Percentiles rank a stretch among this genome's conserved stretches.
These are phyloP conservation scores for Flaveria sonorensis DNA, from an alignment of 129 eudicot genomes.

Conservation along the genomic window DNA sequence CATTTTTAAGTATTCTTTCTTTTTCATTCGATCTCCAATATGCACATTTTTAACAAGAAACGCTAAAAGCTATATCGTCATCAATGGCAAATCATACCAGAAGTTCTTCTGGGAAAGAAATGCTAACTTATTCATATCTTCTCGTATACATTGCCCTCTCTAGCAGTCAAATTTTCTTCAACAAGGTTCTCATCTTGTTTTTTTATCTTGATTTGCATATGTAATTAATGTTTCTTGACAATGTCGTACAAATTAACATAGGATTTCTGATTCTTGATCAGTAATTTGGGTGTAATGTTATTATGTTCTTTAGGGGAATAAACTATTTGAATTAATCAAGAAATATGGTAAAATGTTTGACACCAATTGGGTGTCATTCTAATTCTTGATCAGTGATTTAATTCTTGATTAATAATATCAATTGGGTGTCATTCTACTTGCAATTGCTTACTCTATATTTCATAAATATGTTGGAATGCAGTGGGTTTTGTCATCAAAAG, in stretches of 20 bases:
- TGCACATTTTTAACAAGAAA: not conserved
- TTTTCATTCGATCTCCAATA: not conserved
- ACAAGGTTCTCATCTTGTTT: slow-evolving; percentile 51
- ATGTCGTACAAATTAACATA: too few species aligned
- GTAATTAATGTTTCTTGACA: too few species aligned
- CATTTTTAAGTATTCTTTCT: slow-evolving; percentile 4
- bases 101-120: slow-evolving; percentile 42
- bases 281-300: too few species aligned
- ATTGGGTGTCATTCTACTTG: not conserved
- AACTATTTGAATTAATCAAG: not conserved
- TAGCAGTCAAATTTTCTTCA: slow-evolving; percentile 86
- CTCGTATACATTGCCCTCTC: slow-evolving; percentile 82
- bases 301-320: not conserved
- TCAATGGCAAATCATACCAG: slow-evolving; percentile 61
- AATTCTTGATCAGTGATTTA: too few species aligned
- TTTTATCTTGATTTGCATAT: not conserved
- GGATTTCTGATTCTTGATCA: too few species aligned
- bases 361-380: too few species aligned
- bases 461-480: slow-evolving; percentile 38
- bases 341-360: slow-evolving; percentile 1
- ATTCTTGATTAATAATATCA: too few species aligned
- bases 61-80: not conserved
- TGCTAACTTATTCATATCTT: slow-evolving; percentile 60
- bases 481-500: slow-evolving; percentile 98
- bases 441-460: too few species aligned